Percentiles rank a stretch among this genome's conserved stretches.
These are phyloP conservation scores for Phytophthora europaea DNA, from an alignment of 352 stramenopile species.

Conservation along the genomic window DNA sequence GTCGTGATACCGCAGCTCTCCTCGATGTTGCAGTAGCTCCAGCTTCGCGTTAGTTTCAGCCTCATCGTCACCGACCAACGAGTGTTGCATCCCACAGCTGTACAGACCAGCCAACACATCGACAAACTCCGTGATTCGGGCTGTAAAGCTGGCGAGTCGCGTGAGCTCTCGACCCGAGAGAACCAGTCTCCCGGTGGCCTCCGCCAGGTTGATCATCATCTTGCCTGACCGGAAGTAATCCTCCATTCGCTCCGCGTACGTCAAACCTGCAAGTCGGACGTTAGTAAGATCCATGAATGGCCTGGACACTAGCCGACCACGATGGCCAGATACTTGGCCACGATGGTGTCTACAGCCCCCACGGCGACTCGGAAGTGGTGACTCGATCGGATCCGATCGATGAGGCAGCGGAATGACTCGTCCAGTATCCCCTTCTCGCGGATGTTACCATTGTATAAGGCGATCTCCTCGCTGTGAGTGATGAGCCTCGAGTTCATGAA, in stretches of 20 bases:
- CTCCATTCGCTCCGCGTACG: constrained; percentile 77
- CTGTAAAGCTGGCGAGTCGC: constrained; percentile 72
- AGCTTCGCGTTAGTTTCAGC: constrained; percentile 11
- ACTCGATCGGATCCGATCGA: constrained; percentile 64
- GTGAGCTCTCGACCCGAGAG: constrained; percentile 84
- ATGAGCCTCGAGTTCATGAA: constrained; percentile 88
- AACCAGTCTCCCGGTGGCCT: constrained; percentile 86
- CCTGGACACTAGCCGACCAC: constrained; percentile 79
- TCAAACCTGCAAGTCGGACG: constrained; percentile 49
- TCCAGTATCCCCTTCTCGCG: constrained; percentile 77
- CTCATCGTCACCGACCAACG: constrained; percentile 36
- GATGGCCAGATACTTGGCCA: constrained; percentile 88
- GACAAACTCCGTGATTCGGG: constrained; percentile 81
- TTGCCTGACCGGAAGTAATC: constrained; percentile 84
- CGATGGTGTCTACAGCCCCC: constrained; percentile 79
- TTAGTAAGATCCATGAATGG: constrained; percentile 66
- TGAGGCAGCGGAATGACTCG: constrained; percentile 64
- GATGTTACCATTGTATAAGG: constrained; percentile 89
- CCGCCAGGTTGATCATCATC: constrained; percentile 84
- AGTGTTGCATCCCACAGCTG: constrained; percentile 61
- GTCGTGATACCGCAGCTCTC: constrained; percentile 54
- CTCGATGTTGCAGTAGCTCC: constrained; percentile 51
- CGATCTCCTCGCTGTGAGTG: constrained; percentile 88
- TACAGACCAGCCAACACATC: constrained; percentile 69
- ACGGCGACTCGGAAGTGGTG: constrained; percentile 84